Conservation (phyloP, 2,329 filamentous ascomycete species). For the Fusarium solani-melongenae region DNA sequence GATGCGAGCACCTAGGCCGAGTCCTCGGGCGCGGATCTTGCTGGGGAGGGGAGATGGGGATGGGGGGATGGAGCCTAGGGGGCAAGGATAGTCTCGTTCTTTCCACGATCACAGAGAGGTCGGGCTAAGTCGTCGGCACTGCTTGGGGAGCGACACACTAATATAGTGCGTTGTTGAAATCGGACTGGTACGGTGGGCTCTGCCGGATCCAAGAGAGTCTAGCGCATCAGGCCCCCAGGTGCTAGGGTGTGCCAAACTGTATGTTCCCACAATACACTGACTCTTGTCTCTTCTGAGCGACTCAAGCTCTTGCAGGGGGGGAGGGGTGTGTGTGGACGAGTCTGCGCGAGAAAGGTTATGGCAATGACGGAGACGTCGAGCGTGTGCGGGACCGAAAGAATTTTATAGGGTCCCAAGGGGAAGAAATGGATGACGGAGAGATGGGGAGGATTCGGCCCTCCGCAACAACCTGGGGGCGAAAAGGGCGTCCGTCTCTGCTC, state of each 20-base stretch:
- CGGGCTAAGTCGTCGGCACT: slow-evolving; percentile 45
- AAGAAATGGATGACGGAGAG: slow-evolving; percentile 45
- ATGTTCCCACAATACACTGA: slow-evolving; percentile 43
- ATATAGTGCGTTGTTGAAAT: slow-evolving; percentile 53
- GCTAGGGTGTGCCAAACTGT: slow-evolving; percentile 44
- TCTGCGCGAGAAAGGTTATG: slow-evolving; percentile 39
- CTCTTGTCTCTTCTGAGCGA: slow-evolving; percentile 44
- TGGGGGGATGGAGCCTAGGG: slow-evolving; percentile 42
- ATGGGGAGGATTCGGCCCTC: slow-evolving; percentile 43
- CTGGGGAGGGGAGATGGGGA: slow-evolving; percentile 41
- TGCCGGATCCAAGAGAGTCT: slow-evolving; percentile 51
- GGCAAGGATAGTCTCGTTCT: slow-evolving; percentile 46
- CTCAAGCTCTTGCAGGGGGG: slow-evolving; percentile 37
- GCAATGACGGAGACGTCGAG: slow-evolving; percentile 38
- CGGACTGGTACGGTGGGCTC: slow-evolving; percentile 45
- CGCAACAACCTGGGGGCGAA: slow-evolving; percentile 32
- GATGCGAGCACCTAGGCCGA: slow-evolving; percentile 48
- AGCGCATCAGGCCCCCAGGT: slow-evolving; percentile 48
- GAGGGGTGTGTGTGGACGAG: slow-evolving; percentile 21
- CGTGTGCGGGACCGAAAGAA: slow-evolving; percentile 46
- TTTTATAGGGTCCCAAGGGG: slow-evolving; percentile 45
- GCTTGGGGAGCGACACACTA: slow-evolving; percentile 54
- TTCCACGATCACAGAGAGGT: slow-evolving; percentile 46
- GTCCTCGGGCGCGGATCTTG: slow-evolving; percentile 49
- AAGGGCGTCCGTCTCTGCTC: slow-evolving; percentile 8